Evolutionary conservation across 495 filamentous ascomycete species (phyloP).

Genomic region (Aspergillus funiculosus): DNA sequence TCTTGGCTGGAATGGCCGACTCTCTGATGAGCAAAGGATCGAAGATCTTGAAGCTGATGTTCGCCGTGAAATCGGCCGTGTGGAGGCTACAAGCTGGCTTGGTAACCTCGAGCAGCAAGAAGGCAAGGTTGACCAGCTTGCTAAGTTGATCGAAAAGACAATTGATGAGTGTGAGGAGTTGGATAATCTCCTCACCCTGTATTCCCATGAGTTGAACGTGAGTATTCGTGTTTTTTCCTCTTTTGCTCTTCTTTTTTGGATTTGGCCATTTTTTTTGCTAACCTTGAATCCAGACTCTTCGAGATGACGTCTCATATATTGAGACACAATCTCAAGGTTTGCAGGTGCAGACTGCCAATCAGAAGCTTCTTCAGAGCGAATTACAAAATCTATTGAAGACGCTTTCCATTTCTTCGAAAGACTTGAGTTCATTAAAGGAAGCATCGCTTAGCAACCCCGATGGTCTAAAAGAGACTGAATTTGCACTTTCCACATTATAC

Average conservation of each 20-base stretch:
- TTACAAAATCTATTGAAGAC: slow-evolving; percentile 74
- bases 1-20: slow-evolving; percentile 81
- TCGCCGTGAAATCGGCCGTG: slow-evolving; percentile 78
- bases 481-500: slow-evolving; percentile 71
- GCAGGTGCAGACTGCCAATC: slow-evolving; percentile 94
- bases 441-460: slow-evolving; percentile 64
- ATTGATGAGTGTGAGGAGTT: slow-evolving; percentile 93
- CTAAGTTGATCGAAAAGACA: slow-evolving; percentile 75
- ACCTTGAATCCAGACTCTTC: slow-evolving; percentile 64
- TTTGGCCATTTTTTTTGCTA: slow-evolving; percentile 31
- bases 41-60: slow-evolving; percentile 79
- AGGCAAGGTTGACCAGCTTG: slow-evolving; percentile 76
- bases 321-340: slow-evolving; percentile 95
- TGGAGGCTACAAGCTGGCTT: slow-evolving; percentile 90
- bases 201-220: slow-evolving; percentile 89
- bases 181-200: slow-evolving; percentile 86
- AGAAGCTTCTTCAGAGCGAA: slow-evolving; percentile 87
- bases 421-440: slow-evolving; percentile 66
- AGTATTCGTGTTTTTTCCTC: slow-evolving; percentile 35
- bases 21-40: slow-evolving; percentile 63
- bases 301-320: slow-evolving; percentile 93
- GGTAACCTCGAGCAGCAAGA: slow-evolving; percentile 83
- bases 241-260: not conserved
- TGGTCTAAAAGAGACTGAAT: slow-evolving; percentile 71
- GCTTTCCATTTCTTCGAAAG: slow-evolving; percentile 71